Percentiles rank a stretch among this genome's conserved stretches.
Conservation (phyloP, 345 rosid species). For the Angophora floribunda region DNA sequence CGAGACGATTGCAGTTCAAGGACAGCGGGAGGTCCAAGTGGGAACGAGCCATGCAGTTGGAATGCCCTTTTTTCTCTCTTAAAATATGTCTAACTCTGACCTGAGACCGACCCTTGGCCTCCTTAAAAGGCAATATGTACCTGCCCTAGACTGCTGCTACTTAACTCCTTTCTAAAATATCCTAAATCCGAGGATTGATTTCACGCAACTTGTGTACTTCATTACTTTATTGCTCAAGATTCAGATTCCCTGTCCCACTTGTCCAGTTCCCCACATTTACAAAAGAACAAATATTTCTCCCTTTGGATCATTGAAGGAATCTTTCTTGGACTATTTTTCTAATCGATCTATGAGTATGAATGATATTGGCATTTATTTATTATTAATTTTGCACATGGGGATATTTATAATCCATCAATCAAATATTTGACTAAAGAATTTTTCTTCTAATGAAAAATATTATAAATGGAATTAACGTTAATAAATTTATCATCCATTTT, state of each 20-base stretch:
- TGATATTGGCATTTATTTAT: not conserved
- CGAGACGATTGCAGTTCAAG: not conserved
- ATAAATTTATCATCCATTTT: not conserved
- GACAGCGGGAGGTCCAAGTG: not conserved
- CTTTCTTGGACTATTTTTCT: not conserved
- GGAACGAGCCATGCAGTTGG: not conserved
- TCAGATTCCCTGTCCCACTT: not conserved
- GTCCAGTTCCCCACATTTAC: not conserved
- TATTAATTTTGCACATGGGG: not conserved
- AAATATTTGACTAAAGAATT: not conserved
- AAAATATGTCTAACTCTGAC: not conserved
- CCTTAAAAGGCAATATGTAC: not conserved
- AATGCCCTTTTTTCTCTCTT: not conserved
- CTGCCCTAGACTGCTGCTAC: not conserved
- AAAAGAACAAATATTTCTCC: not conserved
- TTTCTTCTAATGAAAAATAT: not conserved
- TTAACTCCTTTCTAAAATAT: not conserved
- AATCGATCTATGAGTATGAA: not conserved
- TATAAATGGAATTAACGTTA: not conserved
- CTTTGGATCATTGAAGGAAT: not conserved
- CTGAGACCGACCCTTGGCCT: not conserved
- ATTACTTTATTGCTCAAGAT: not conserved
- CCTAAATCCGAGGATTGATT: not conserved
- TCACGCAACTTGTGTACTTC: not conserved
- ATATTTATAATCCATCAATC: not conserved